A percentile compares a stretch with the other conserved stretches of the same genome.
phyloP scores from a whole-genome alignment of 352 stramenopile species.

The Albugo laibachii region DNA sequence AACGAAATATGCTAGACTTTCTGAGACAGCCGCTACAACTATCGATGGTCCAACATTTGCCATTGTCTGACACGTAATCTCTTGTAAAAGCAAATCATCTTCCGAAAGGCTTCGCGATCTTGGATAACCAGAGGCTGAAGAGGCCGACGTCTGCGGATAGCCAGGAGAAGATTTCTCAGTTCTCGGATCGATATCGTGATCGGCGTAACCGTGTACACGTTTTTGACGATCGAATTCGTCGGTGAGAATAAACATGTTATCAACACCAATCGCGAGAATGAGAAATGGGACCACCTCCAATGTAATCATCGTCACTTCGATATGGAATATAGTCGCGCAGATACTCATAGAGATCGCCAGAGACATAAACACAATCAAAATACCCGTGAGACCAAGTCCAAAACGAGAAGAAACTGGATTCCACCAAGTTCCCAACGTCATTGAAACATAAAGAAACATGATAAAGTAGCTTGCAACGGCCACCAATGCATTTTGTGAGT shows the following conservation, averaged over 20 bases:
- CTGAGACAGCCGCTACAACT: slow-evolving; percentile 57
- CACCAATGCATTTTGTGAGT: slow-evolving; percentile 75
- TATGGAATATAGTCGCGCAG: slow-evolving; percentile 31
- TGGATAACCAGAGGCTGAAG: too few relatives aligned
- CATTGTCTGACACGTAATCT: slow-evolving; percentile 58
- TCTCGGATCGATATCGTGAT: too few relatives aligned
- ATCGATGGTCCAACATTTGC: slow-evolving; percentile 74
- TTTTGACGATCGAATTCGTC: slow-evolving; percentile 67
- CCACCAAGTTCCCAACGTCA: slow-evolving; percentile 52
- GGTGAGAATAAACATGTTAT: slow-evolving; percentile 87
- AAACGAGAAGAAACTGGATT: slow-evolving; percentile 58
- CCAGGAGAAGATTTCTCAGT: too few relatives aligned
- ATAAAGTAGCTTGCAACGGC: slow-evolving; percentile 73
- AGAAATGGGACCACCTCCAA: slow-evolving; percentile 83
- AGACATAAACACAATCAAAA: slow-evolving; percentile 68
- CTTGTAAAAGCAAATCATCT: slow-evolving; percentile 26
- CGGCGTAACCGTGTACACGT: slow-evolving; percentile 13
- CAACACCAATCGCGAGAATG: slow-evolving; percentile 80
- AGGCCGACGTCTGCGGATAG: too few relatives aligned
- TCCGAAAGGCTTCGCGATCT: slow-evolving; percentile 9
- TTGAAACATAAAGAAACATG: slow-evolving; percentile 82
- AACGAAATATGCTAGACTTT: slow-evolving; percentile 66
- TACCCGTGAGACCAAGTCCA: slow-evolving; percentile 58
- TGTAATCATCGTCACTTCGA: slow-evolving; percentile 83
- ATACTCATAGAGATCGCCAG: slow-evolving; percentile 55